Evolutionary conservation across 2,329 filamentous ascomycete genomes (phyloP), one percentile per base, ranked within the genome.

Genomic region (Phyllosticta citriasiana): DNA sequence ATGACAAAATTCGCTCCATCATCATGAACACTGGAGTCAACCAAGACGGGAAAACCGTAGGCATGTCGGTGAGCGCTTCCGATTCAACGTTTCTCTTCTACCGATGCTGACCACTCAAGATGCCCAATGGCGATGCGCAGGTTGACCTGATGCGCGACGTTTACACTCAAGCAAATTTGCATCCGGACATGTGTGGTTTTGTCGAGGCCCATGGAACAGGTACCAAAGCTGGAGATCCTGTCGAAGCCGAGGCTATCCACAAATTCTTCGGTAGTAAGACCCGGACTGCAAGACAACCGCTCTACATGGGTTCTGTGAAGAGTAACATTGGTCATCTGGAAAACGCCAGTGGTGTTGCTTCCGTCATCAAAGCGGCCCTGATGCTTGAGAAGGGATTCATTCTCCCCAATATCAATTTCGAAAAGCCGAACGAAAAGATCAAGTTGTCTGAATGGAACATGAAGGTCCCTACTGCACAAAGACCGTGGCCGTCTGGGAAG

Each of bases 181-280:
- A 65, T 62, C 62, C 63, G 0, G 12, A 47, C 19, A 57, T 57
- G 7, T 64, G 63, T 1, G 33, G 63, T 2, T 68, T 65, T n/a
- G 65, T 68, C 22, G 67, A 70, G 53, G 63, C 63, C 6, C 65
- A 85, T 65, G 84, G 84, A 4, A 86, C 83, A 0, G 84, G 84
- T 3, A 86, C 84, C 0, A 77, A 79, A 35, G 81, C 80, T 2
- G 82, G 83, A 6, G 70, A 72, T 54, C 67, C 68, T 2, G 68
- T 66, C 8, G 71, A 73, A 57, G 63, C 68, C 8, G 57, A 53
- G 3, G 68, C 69, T 6, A 10, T 59, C 19, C 33, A 57, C 52
- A 53, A 55, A 24, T 53, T 63, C 27, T 55, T 63, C 47, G 62
- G 33, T 7, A 47, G 40, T n/a, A 50, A 63, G 24, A 7, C 40